Base-by-base conservation (phyloP, 2,329 filamentous ascomycete genomes). In the Aspergillus niger region DNA sequence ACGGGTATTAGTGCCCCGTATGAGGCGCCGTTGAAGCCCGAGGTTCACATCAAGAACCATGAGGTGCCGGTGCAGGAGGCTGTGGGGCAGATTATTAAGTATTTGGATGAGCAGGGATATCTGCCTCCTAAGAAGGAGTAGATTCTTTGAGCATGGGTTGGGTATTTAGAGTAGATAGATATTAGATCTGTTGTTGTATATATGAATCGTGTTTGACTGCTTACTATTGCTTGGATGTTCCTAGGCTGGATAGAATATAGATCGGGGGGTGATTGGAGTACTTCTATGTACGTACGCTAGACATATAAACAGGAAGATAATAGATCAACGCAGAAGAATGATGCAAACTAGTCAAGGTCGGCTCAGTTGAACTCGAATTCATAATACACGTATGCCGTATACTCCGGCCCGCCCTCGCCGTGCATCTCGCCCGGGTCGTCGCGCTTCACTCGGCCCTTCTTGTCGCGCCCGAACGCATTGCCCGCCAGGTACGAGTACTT, bases 351-450 rank as follows among this genome's bases (percentile, higher is more conserved):
- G 28, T 13, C 8, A 47, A 8, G 28, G 8, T 15, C 15, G 11
- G 32, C 13, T 55, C 32, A 85, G 69, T 80, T 77, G 67, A 98
- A 87, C 73, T 95, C 91, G 74, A 98, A 91, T 75, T 97, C 91
- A 79, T 98, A 99, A 82, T 93, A 97, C 73, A 98, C 95, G 78
- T 96, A 99, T 43, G 95, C 90, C 62, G 92, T 95, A 81, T 98
- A 99, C 76, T 97, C 92, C 68, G 92, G 91, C 17, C 86, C 87
- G 44, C 86, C 85, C 36, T 81, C 77, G 3, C 89, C 89, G 43
- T 92, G 91, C 85, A 97, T 91, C 69, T 98, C 94, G 39, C 88
- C 89, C 44, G 90, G 88, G 71, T 98, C 94, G 73, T 99, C 95
- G 77, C 96, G 96, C 72, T 90, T 90, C 67, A 95, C 88, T 66